These are phyloP conservation scores for Aureoboletus auriporus DNA, from an alignment of 768 basidiomycete genomes.

Conservation along the genomic window DNA sequence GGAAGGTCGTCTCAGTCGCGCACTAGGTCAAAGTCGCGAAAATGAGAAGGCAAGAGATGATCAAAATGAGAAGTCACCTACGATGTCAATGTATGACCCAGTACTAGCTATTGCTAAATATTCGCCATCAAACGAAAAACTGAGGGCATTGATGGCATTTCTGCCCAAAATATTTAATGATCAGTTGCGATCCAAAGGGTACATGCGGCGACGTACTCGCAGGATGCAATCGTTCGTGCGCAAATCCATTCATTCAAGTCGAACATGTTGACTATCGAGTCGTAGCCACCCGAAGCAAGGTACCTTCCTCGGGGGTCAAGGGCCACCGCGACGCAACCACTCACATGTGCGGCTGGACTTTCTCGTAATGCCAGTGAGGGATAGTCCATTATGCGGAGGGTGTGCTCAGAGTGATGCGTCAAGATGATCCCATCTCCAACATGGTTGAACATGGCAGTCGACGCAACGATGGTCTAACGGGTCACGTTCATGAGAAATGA, in stretches of 20 bases:
- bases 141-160: conserved; percentile 65
- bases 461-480: conserved; percentile 45
- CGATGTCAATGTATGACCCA: conserved; percentile 75
- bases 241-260: conserved; percentile 80
- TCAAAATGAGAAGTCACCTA: conserved; percentile 33
- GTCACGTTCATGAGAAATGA: neutral
- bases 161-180: conserved; percentile 33
- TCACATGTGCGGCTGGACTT: conserved; percentile 70
- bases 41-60: neutral
- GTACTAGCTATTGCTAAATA: conserved; percentile 73
- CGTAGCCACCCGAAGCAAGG: conserved; percentile 74
- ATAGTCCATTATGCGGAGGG: conserved; percentile 66
- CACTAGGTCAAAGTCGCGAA: conserved; percentile 42
- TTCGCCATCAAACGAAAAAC: conserved; percentile 83
- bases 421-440: conserved; percentile 67
- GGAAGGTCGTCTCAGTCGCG: conserved; percentile 70
- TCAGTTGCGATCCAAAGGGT: neutral
- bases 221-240: conserved; percentile 67
- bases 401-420: conserved; percentile 59
- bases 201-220: conserved; percentile 57
- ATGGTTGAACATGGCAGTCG: conserved; percentile 74
- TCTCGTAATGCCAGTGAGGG: conserved; percentile 58
- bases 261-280: conserved; percentile 81
- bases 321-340: conserved; percentile 73
- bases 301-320: conserved; percentile 83